A percentile compares a stretch with the other conserved stretches of the same genome.
Evolutionary conservation across 176 grass and related monocot species (phyloP).

Genomic region (Thinopyrum elongatum): DNA sequence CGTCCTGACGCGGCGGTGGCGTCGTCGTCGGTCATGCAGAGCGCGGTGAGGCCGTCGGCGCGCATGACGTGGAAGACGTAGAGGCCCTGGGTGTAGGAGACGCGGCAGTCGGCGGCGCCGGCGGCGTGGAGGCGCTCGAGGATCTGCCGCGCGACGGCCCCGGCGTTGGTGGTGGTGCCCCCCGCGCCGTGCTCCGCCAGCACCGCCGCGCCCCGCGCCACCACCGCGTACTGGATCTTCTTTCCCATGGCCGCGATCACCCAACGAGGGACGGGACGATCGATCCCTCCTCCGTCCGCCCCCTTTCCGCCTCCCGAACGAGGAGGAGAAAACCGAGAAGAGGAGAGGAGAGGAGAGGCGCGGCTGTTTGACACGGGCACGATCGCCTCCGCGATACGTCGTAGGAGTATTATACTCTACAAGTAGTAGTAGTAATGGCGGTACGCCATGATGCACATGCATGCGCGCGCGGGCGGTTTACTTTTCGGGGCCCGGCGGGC

Average conservation of each 20-base stretch:
- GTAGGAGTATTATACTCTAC: too few species aligned
- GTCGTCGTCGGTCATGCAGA: conserved; percentile 87
- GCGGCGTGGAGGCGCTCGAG: conserved; percentile 50
- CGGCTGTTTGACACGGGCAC: neutral
- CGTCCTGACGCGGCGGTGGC: neutral
- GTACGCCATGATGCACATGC: neutral
- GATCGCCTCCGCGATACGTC: neutral
- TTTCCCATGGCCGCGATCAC: neutral
- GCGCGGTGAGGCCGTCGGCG: conserved; percentile 30
- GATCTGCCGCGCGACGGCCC: conserved; percentile 62
- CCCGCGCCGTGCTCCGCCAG: conserved; percentile 58
- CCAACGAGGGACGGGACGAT: neutral
- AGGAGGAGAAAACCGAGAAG: neutral
- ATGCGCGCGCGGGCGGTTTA: neutral
- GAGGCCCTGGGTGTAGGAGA: conserved; percentile 88
- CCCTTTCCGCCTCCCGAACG: conserved; percentile 2
- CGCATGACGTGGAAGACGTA: conserved; percentile 73
- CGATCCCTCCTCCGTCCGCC: conserved; percentile 6
- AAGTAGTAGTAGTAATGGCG: neutral
- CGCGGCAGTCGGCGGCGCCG: conserved; percentile 49
- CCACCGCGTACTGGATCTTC: conserved; percentile 67
- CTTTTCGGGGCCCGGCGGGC: too few species aligned
- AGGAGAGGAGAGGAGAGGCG: neutral
- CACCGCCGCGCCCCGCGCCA: conserved; percentile 70
- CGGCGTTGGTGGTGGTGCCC: conserved; percentile 44